A percentile compares a stretch with the other conserved stretches of the same genome.
Conservation (phyloP, 2,329 filamentous ascomycete species). For the Graphium sp. region DNA sequence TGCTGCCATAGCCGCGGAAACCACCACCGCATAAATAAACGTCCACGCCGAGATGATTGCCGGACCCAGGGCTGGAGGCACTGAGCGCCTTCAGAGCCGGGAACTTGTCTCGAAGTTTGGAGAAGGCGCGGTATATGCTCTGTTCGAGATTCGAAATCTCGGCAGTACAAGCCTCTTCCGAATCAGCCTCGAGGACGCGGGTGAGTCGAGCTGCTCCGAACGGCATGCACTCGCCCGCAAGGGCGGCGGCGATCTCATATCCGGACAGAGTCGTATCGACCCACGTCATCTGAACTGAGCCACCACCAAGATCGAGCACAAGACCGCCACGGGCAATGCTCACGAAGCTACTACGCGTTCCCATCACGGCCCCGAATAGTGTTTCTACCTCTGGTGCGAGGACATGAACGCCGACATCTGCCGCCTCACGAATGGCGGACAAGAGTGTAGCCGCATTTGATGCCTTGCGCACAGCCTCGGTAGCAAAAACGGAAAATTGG, state of each 20-base stretch:
- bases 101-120: conserved; percentile 28
- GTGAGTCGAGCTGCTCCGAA: conserved; percentile 44
- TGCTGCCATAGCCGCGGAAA: conserved; percentile 79
- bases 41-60: conserved; percentile 30
- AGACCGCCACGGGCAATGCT: conserved; percentile 37
- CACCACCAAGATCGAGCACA: conserved; percentile 75
- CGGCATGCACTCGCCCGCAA: conserved; percentile 37
- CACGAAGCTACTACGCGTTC: conserved; percentile 59
- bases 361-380: conserved; percentile 59
- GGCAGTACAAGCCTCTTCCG: conserved; percentile 20
- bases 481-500: conserved; percentile 65
- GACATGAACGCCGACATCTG: conserved; percentile 54
- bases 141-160: conserved; percentile 36
- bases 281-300: conserved; percentile 49
- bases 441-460: conserved; percentile 56
- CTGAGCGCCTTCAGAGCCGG: conserved; percentile 29
- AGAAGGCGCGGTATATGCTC: conserved; percentile 44
- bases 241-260: conserved; percentile 37
- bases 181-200: conserved; percentile 24
- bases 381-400: conserved; percentile 70
- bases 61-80: conserved; percentile 3
- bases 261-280: conserved; percentile 27
- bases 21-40: conserved; percentile 82
- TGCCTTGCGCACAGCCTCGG: conserved; percentile 74
- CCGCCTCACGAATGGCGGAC: conserved; percentile 40